A percentile compares a stretch with the other conserved stretches of the same genome.
Conservation (phyloP, 1,139 yeast species). For the Protomyces lactucae-debilis region DNA sequence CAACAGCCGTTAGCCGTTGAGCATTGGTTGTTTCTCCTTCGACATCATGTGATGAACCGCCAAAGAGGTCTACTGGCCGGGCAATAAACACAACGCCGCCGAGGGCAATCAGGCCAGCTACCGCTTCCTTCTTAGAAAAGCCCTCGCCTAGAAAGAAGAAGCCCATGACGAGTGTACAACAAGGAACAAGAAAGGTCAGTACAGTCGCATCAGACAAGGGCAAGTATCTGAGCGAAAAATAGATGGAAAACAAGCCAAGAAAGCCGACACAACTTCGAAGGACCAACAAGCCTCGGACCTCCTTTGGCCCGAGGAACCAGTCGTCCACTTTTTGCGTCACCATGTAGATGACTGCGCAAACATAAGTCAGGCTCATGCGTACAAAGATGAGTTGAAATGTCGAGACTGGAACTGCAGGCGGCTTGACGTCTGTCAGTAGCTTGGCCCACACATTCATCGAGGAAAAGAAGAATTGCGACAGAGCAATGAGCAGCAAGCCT, state of each 20-base stretch:
- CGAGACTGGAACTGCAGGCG: constrained; percentile 48
- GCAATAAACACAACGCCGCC: constrained; percentile 77
- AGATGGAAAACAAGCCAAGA: constrained; percentile 69
- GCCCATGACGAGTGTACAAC: constrained; percentile 71
- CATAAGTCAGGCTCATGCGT: constrained; percentile 53
- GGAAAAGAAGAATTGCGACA: constrained; percentile 61
- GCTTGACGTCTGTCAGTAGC: constrained; percentile 56
- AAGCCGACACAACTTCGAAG: constrained; percentile 74
- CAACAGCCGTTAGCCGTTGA: constrained; percentile 48
- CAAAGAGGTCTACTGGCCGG: constrained; percentile 48
- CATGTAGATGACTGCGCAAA: constrained; percentile 28
- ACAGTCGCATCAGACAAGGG: constrained; percentile 76
- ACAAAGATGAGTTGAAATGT: constrained; percentile 73
- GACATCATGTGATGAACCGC: neutral
- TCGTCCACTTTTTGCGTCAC: constrained; percentile 41
- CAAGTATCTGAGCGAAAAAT: constrained; percentile 66
- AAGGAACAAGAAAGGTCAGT: constrained; percentile 72
- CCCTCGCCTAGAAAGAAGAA: constrained; percentile 61
- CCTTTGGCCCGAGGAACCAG: constrained; percentile 68
- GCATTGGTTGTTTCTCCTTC: constrained; percentile 30
- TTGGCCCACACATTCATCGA: constrained; percentile 73
- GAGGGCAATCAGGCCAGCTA: constrained; percentile 64
- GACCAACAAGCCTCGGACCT: constrained; percentile 51
- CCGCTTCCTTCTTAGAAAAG: constrained; percentile 62
- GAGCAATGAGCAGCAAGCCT: constrained; percentile 31